Percentiles rank a stretch among this genome's conserved stretches.
Evolutionary conservation across 2,329 filamentous ascomycete genomes (phyloP).

Genomic region (Exserohilum rostratum): DNA sequence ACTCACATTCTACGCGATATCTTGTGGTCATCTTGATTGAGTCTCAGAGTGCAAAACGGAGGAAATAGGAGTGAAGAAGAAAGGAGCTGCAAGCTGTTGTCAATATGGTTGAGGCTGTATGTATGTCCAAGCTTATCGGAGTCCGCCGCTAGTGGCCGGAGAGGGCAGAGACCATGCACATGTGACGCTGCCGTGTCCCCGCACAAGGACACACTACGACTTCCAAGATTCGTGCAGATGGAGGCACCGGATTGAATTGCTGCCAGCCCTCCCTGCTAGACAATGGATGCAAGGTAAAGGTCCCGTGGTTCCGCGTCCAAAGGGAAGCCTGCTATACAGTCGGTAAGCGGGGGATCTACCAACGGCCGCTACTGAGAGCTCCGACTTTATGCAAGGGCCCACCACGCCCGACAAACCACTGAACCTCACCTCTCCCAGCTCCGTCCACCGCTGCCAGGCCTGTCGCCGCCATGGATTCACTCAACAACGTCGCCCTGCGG

Average conservation of each 20-base stretch:
- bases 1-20: constrained; percentile 47
- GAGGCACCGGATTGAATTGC: neutral
- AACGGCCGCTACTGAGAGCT: constrained; percentile 21
- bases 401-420: constrained; percentile 12
- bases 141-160: constrained; percentile 31
- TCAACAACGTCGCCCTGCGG: constrained; percentile 63
- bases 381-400: constrained; percentile 27
- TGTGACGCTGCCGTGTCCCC: constrained; percentile 20
- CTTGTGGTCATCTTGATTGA: constrained; percentile 48
- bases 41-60: constrained; percentile 1
- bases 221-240: neutral
- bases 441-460: constrained; percentile 1
- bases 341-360: constrained; percentile 19
- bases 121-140: constrained; percentile 34
- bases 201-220: constrained; percentile 3
- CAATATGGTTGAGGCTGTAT: constrained; percentile 23
- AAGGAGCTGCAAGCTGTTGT: constrained; percentile 23
- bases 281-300: constrained; percentile 3
- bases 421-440: constrained; percentile 13
- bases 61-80: constrained; percentile 9
- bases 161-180: constrained; percentile 23
- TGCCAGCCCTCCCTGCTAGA: neutral
- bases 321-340: constrained; percentile 5
- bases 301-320: constrained; percentile 1
- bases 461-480: constrained; percentile 31